Base-by-base conservation (phyloP, 257 asterid genomes). In the Przewalskia tangutica region DNA sequence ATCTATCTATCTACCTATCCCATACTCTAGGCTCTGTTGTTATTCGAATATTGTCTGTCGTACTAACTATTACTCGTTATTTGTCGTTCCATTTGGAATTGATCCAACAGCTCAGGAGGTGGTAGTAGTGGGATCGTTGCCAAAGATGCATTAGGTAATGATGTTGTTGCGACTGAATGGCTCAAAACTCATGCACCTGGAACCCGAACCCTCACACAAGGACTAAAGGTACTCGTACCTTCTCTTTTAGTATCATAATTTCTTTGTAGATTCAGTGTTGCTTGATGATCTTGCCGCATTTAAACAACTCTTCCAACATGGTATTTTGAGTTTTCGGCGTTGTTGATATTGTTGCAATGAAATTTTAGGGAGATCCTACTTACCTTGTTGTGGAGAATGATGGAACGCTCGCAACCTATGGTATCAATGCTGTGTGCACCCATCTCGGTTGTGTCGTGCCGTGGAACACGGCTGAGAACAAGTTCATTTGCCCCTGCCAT, bases 361-460 rank as follows among this genome's bases (percentile, higher is more conserved):
- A 80, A 84, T 16, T 88, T 55, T 87, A 94, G 98, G 98, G 99
- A 50, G 98, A 95, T 76, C 99, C 99, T 1, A 94, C 99, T 2
- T 95, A 92, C 89, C 98, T 94, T 12, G 97, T 92, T 50, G 98
- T 95, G 89, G 99, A 94, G 91, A 88, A 77, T 3, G 99, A 95
- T 87, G 90, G 85, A 87, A 92, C 97, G 23, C 93, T 94, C 46
- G 98, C 98, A 14, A 94, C 98, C 0, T 95, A 90, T 77, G 97
- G 98, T 0, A 94, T 95, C 82, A 95, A 95, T 6, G 99, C 93
- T 0, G 98, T 94, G 40, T 95, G 99, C 82, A 95, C 97, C 16
- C 99, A 95, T 83, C 99, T 95, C 79, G 99, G 99, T 55, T 95
- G 98, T 86, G 99, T 95, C 0, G 99, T 95, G 64, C 98, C 99